Percentiles rank a stretch among this genome's conserved stretches.
Conservation (phyloP, 371 early-diverging fungal genomes). For the Mucor circinelloides region DNA sequence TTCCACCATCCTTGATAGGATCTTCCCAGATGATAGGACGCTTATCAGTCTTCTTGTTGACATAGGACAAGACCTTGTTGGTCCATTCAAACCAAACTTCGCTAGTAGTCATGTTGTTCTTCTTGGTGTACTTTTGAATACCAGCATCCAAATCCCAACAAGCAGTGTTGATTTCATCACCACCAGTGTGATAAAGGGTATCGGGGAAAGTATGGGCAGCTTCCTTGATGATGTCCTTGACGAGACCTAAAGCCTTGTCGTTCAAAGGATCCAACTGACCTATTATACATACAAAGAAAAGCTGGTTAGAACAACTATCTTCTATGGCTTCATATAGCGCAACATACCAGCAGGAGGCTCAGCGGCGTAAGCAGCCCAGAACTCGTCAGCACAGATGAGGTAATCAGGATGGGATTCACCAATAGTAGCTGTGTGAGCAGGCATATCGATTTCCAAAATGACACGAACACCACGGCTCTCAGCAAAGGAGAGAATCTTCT, state of each 20-base stretch:
- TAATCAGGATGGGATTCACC: constrained; percentile 47
- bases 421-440: constrained; percentile 72
- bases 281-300: neutral
- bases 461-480: constrained; percentile 76
- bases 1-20: constrained; percentile 30
- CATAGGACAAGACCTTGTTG: constrained; percentile 31
- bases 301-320: neutral
- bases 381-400: constrained; percentile 49
- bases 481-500: constrained; percentile 63
- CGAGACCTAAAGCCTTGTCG: constrained; percentile 54
- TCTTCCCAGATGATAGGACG: constrained; percentile 56
- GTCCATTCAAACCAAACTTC: constrained; percentile 41
- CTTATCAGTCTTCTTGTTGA: constrained; percentile 30
- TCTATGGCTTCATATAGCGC: neutral
- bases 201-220: constrained; percentile 65
- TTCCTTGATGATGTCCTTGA: constrained; percentile 67
- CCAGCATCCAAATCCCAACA: constrained; percentile 58
- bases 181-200: constrained; percentile 71
- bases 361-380: constrained; percentile 58
- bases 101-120: constrained; percentile 14
- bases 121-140: constrained; percentile 27
- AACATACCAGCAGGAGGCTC: constrained; percentile 68
- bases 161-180: constrained; percentile 76
- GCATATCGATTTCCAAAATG: constrained; percentile 80
- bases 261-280: constrained; percentile 59